These are phyloP conservation scores for Phytopythium aichiense DNA, from an alignment of 352 stramenopile species.

Conservation along the genomic window DNA sequence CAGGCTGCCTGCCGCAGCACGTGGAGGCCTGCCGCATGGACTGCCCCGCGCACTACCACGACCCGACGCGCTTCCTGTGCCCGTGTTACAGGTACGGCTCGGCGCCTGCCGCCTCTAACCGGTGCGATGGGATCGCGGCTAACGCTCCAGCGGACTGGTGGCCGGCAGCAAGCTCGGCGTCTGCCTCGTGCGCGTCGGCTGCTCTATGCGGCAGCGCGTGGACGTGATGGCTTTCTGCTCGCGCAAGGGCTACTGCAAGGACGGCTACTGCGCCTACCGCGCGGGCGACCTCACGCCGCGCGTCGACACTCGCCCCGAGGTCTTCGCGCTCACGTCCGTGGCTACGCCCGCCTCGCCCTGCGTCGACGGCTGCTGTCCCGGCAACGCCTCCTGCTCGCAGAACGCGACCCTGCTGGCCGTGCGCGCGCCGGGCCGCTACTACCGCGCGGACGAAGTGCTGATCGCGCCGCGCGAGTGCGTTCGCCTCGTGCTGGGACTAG, in stretches of 20 bases:
- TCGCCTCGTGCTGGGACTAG: not conserved
- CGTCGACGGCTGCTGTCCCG: conserved; percentile 58
- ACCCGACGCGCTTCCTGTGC: conserved; percentile 47
- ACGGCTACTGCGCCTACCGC: conserved; percentile 66
- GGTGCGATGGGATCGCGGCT: too few species aligned
- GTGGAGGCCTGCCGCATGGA: conserved; percentile 46
- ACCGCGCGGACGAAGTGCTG: conserved; percentile 50
- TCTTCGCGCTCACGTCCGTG: conserved; percentile 59
- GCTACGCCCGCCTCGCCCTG: conserved; percentile 50
- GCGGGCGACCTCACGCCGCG: conserved; percentile 52
- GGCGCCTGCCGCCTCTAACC: not conserved
- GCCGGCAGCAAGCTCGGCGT: conserved; percentile 49
- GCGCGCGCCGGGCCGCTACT: conserved; percentile 34
- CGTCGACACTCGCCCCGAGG: conserved; percentile 44
- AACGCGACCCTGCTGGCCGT: conserved; percentile 42
- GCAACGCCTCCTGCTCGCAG: conserved; percentile 33
- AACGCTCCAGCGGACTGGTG: too few species aligned
- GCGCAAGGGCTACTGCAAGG: conserved; percentile 76
- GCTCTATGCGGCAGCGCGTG: conserved; percentile 55
- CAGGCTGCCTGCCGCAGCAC: conserved; percentile 43
- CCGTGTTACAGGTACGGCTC: conserved; percentile 63
- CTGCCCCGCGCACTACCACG: conserved; percentile 56
- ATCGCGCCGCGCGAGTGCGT: conserved; percentile 53
- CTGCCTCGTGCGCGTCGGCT: conserved; percentile 63
- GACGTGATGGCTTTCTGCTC: conserved; percentile 68